Evolutionary conservation across 2,329 filamentous ascomycete species (phyloP).

Genomic region (Colletotrichum sp.): DNA sequence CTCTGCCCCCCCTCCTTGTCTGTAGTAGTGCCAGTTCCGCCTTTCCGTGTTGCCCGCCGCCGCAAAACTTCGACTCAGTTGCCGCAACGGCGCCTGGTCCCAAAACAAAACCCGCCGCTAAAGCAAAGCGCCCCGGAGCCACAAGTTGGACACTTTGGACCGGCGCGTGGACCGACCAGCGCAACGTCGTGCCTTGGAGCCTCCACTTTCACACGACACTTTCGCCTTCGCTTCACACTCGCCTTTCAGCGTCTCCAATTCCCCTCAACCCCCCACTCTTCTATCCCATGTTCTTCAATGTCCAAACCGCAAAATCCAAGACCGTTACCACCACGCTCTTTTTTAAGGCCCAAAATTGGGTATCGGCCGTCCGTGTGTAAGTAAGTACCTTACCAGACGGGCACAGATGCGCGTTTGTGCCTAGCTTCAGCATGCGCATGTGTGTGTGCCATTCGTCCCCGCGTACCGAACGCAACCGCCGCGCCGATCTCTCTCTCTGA

Average conservation of each 20-base stretch:
- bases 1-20: neutral
- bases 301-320: neutral
- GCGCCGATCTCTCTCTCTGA: conserved; percentile 1
- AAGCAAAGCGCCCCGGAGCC: neutral
- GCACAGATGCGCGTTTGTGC: neutral
- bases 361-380: neutral
- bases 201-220: neutral
- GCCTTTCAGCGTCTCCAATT: neutral
- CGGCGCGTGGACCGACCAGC: neutral
- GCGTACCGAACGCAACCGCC: conserved; percentile 7
- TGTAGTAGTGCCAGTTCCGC: neutral
- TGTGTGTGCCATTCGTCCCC: neutral
- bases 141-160: neutral
- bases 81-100: conserved; percentile 13
- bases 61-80: neutral
- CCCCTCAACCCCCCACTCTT: neutral
- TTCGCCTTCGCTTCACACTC: neutral
- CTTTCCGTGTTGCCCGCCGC: neutral
- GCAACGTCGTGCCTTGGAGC: conserved; percentile 6
- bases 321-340: neutral
- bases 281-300: neutral
- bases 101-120: conserved; percentile 1
- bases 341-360: neutral
- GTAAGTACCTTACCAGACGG: neutral
- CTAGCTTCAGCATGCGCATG: neutral